Evolutionary conservation across 2,329 filamentous ascomycete species (phyloP).

Genomic region (Aspergillus novoparasiticus): DNA sequence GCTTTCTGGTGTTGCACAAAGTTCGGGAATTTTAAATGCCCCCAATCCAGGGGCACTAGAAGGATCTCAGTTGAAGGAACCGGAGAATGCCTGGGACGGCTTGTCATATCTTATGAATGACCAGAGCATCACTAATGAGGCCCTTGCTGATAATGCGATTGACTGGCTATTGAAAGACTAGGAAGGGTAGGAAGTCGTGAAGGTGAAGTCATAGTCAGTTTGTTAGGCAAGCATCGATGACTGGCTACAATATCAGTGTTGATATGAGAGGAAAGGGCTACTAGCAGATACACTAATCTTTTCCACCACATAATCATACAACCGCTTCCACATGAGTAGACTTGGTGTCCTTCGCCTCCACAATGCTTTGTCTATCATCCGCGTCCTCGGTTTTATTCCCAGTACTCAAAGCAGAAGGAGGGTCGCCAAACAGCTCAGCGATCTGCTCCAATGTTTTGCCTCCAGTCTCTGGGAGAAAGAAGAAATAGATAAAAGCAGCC

Average conservation of each 20-base stretch:
- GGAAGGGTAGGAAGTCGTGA: background rate
- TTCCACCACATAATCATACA: background rate
- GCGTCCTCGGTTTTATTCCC: background rate
- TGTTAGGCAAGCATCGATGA: background rate
- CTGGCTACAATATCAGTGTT: background rate
- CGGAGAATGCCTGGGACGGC: slow-evolving; percentile 2
- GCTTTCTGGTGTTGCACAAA: too few relatives aligned
- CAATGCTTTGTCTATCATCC: slow-evolving; percentile 15
- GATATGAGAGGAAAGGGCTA: background rate
- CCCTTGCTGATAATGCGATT: slow-evolving; percentile 22
- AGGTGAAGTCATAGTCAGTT: background rate
- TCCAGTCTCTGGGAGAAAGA: slow-evolving; percentile 42
- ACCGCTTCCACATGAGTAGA: slow-evolving; percentile 11
- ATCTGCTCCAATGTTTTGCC: slow-evolving; percentile 23
- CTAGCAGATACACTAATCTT: too few relatives aligned
- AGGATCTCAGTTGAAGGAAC: background rate
- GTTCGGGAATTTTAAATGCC: background rate
- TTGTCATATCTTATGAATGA: slow-evolving; percentile 17
- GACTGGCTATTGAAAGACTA: slow-evolving; percentile 21
- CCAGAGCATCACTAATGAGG: slow-evolving; percentile 18
- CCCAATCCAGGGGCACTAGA: background rate
- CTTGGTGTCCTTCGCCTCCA: slow-evolving; percentile 25
- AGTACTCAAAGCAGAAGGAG: background rate
- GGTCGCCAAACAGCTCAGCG: slow-evolving; percentile 6
- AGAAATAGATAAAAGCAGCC: slow-evolving; percentile 38